phyloP scores from a whole-genome alignment of 202 grass and related monocot genomes.

The Setaria viridis region DNA sequence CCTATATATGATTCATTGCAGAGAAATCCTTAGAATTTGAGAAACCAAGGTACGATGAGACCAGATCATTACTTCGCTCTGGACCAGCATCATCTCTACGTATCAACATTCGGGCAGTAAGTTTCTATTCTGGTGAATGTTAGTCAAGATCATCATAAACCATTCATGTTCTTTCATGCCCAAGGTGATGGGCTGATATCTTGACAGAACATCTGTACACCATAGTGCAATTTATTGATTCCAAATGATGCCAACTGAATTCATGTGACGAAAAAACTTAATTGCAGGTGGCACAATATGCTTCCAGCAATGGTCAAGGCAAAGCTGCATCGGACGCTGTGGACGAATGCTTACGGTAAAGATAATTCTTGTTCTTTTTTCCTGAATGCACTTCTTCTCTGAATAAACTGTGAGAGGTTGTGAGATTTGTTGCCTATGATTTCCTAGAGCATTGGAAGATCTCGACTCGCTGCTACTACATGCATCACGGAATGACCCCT shows the following conservation, averaged over 20 bases:
- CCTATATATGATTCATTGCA: slow-evolving; percentile 45
- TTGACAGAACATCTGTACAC: neutral
- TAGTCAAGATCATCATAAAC: neutral
- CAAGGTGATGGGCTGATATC: neutral
- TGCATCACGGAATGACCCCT: slow-evolving; percentile 77
- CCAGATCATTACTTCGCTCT: slow-evolving; percentile 82
- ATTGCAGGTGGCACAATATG: slow-evolving; percentile 95
- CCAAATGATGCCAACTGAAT: slow-evolving; percentile 34
- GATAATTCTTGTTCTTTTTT: neutral
- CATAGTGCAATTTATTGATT: slow-evolving; percentile 13
- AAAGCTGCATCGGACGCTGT: slow-evolving; percentile 83
- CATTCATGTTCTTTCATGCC: neutral
- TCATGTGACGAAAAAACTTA: slow-evolving; percentile 5
- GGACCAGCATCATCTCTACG: slow-evolving; percentile 81
- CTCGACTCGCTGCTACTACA: slow-evolving; percentile 77
- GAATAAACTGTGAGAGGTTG: slow-evolving; percentile 1
- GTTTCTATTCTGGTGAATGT: slow-evolving; percentile 18
- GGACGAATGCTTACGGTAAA: slow-evolving; percentile 84
- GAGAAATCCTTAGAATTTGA: slow-evolving; percentile 79
- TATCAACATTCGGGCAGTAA: slow-evolving; percentile 88
- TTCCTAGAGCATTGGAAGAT: slow-evolving; percentile 84
- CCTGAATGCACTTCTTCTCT: neutral
- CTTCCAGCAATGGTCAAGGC: slow-evolving; percentile 74
- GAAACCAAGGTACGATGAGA: slow-evolving; percentile 70
- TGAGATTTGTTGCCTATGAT: slow-evolving; percentile 29